Base-by-base conservation (phyloP, 208 protist species). In the Wallacemonas sp. region DNA sequence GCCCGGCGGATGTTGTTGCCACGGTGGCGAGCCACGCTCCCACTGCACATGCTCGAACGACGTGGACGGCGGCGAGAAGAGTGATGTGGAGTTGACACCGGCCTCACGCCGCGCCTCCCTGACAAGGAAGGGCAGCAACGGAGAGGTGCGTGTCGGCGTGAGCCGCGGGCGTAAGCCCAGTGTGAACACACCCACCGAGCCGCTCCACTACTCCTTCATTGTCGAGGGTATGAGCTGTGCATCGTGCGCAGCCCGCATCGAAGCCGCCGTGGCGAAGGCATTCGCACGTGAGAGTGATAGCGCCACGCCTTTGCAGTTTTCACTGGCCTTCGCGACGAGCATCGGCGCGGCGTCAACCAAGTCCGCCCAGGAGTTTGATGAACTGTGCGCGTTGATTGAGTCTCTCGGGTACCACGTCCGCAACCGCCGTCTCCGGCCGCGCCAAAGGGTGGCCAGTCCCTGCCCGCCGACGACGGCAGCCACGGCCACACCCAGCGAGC, bases 191-290 rank as follows among this genome's bases (percentile, higher is more conserved):
- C n/a, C 33, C 8, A 26, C 36, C 17, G 41, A 4, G 44, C 8
- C 34, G 33, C n/a, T 60, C 39, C 3, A 12, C 4, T 57, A 24
- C 29, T 30, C 63, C 15, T 53, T 68, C 17, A 26, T 72, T 8
- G 67, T 89, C 26, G 71, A 78, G 39, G 86, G 86, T 34, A 92
- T 93, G 87, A 83, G 77, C 46, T 91, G 87, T 62, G 73, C 78
- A 30, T 76, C 79, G 17, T 93, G 87, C 58, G 70, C 82, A 22
- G 74, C 68, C 24, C 76, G 63, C 17, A 85, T 93, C 30, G 83
- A 89, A 48, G 54, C 13, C 38, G 44, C 68, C 6, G 17, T 53
- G 15, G 30, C 50, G 12, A 12, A 58, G 29, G 8, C 9, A 22
- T 13, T 70, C 9, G 6, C 24, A 3, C 60, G 62, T 32, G 73